Base-by-base conservation (phyloP, 2,329 filamentous ascomycete species). In the Coniochaeta prunicola region DNA sequence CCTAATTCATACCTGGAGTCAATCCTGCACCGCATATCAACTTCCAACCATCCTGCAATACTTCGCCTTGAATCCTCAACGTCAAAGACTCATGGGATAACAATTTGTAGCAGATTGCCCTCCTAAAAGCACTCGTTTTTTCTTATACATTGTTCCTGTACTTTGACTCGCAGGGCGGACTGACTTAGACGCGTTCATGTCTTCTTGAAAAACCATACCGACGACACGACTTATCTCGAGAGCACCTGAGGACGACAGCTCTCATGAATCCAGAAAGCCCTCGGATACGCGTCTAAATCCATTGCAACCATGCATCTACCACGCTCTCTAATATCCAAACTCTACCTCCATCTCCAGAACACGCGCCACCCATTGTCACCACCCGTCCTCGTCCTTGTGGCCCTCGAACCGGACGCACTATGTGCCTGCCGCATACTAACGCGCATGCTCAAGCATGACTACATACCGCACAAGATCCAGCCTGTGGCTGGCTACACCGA, bases 381-480 rank as follows among this genome's bases (percentile, higher is more conserved):
- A 40, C 92, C 92, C 0, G 91, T 97, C 58, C 82, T 97, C 28
- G 85, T 99, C 63, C 89, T 99, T 59, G 92, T 92, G 64, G 90
- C 93, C 36, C 89, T 97, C 70, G 93, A 97, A 70, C 92, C 94
- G 58, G 94, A 99, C 76, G 90, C 94, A 63, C 85, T 99, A 62
- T 97, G 93, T 74, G 94, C 92, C 62, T 96, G 92, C 72, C 91
- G 92, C 62, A 97, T 99, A 61, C 85, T 99, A 54, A 96, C 93
- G 2, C 84, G 89, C 56, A 82, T 99, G n/a, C 81, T 99, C 61
- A 97, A 96, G 76, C 89, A 93, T 80, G 94, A 99, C 78, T 97
- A 96, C 71, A 96, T 99, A 66, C 90, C 89, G 15, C 93, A 97
- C 77, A 97, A 97, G 75, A 96, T 97, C 69, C 91, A 97, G 68